These are phyloP conservation scores for Hypoxylon subgilvum DNA, from an alignment of 495 filamentous ascomycete species.

Conservation along the genomic window DNA sequence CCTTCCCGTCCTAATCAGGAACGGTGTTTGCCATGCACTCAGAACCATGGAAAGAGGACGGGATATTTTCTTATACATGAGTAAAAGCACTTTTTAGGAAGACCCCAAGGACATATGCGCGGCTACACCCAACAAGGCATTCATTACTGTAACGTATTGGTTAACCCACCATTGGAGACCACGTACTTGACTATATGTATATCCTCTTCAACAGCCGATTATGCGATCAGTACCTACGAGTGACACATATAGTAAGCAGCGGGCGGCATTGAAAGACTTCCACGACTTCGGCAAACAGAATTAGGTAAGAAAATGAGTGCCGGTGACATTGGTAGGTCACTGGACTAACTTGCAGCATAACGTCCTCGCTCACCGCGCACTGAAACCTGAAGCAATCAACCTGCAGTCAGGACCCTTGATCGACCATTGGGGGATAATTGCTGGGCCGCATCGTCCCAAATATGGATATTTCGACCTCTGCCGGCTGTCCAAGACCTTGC, in stretches of 20 bases:
- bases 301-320: too few species aligned
- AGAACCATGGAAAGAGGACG: conserved; percentile 16
- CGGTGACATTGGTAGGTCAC: too few species aligned
- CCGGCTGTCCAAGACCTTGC: conserved; percentile 1
- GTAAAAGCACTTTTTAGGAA: conserved; percentile 2
- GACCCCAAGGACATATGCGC: neutral
- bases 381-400: neutral
- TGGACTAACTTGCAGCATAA: neutral
- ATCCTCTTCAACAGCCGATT: too few species aligned
- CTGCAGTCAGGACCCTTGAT: conserved; percentile 26
- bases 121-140: conserved; percentile 1
- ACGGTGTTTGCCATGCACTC: neutral
- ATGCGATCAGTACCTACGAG: neutral
- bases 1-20: conserved; percentile 12
- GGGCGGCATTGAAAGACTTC: neutral
- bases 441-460: conserved; percentile 11
- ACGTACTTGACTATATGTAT: too few species aligned
- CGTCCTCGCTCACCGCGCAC: conserved; percentile 12
- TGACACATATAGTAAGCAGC: conserved; percentile 30
- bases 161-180: too few species aligned
- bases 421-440: conserved; percentile 26
- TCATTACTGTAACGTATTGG: conserved; percentile 26
- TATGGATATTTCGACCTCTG: conserved; percentile 17
- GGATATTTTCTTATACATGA: conserved; percentile 10
- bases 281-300: neutral